Conservation (phyloP, 371 early-diverging fungal genomes). For the Actinomortierella ambigua region DNA sequence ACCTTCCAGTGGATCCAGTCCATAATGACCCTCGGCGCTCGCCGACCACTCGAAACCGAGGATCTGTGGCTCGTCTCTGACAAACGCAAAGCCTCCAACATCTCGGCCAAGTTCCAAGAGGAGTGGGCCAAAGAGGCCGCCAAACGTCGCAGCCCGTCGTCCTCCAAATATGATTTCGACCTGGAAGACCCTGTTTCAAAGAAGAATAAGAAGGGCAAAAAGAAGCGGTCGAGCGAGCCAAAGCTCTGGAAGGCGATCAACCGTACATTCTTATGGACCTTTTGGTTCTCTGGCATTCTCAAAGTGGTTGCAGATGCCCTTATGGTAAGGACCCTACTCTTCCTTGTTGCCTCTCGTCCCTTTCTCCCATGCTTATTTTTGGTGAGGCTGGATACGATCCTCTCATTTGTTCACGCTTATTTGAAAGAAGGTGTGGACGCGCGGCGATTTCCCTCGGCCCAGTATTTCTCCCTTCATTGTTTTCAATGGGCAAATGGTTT, state of each 20-base stretch:
- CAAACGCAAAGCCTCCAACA: conserved; percentile 23
- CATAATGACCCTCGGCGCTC: conserved; percentile 44
- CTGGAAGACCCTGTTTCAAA: background rate
- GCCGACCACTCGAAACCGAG: conserved; percentile 50
- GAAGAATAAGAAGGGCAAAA: conserved; percentile 6
- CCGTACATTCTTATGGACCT: conserved; percentile 27
- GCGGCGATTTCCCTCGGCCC: too few relatives aligned
- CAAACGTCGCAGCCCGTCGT: conserved; percentile 9
- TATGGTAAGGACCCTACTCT: conserved; percentile 15
- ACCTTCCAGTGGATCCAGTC: conserved; percentile 48
- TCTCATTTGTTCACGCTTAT: conserved; percentile 1
- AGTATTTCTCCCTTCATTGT: too few relatives aligned
- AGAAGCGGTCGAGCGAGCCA: conserved; percentile 15
- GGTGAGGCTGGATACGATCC: background rate
- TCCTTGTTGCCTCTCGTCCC: background rate
- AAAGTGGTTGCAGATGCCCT: conserved; percentile 32
- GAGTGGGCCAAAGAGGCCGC: conserved; percentile 42
- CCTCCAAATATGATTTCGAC: conserved; percentile 2
- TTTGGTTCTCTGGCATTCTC: conserved; percentile 33
- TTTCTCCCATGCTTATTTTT: background rate
- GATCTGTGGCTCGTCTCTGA: conserved; percentile 48
- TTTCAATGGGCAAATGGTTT: too few relatives aligned
- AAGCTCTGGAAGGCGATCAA: conserved; percentile 36
- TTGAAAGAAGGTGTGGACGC: too few relatives aligned
- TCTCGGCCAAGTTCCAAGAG: conserved; percentile 32